phyloP scores from a whole-genome alignment of 148 eudicot species.

The Pouteria glomerata region DNA sequence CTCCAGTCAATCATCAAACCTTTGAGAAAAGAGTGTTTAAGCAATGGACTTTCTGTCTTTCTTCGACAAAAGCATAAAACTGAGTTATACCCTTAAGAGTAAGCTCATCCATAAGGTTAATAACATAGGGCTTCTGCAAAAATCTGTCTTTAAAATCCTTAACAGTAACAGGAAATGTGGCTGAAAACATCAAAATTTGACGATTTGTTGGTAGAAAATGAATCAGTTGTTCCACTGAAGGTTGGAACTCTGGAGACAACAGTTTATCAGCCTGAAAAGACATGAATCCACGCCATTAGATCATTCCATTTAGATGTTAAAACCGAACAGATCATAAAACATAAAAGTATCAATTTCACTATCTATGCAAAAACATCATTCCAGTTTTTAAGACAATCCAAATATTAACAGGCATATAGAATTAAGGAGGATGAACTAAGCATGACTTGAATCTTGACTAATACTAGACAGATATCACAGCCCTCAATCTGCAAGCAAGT shows the following conservation, averaged over 20 bases:
- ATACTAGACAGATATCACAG: constrained; percentile 1
- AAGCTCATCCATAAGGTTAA: constrained; percentile 90
- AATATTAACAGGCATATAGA: background rate
- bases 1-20: constrained; percentile 40
- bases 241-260: constrained; percentile 86
- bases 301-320: background rate
- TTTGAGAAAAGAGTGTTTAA: constrained; percentile 85
- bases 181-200: constrained; percentile 86
- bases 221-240: constrained; percentile 73
- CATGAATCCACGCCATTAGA: background rate
- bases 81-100: constrained; percentile 89
- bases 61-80: constrained; percentile 88
- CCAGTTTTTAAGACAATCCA: background rate
- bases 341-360: background rate
- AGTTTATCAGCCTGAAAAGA: constrained; percentile 87
- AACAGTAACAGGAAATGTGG: constrained; percentile 90
- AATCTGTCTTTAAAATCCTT: constrained; percentile 76
- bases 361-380: background rate
- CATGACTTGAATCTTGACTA: background rate
- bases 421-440: background rate
- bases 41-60: constrained; percentile 87
- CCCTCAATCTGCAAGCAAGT: background rate
- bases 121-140: constrained; percentile 64
- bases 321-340: background rate
- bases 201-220: constrained; percentile 57